Evolutionary conservation across 1,139 yeast genomes (phyloP), one percentile per base, ranked within the genome.

Genomic region (Geotrichum bryndzae): DNA sequence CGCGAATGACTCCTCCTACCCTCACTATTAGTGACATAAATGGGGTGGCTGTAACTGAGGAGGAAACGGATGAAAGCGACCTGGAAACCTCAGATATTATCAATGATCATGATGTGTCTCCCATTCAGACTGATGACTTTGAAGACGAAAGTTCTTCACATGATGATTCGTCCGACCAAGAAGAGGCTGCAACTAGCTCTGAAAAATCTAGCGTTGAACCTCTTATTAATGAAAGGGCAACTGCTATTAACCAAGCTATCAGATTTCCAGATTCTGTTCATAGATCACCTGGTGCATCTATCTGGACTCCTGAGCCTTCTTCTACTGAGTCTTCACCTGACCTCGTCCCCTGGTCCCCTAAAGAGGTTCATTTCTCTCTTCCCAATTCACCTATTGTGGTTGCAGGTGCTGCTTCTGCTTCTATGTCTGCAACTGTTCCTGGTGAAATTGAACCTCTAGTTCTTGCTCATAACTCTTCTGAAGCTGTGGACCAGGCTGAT

Each of bases 301-400:
- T 41, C 18, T 54, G 57, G 57, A 54, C 51, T 29, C 57, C 57
- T n/a, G 57, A 41, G 51, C 57, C 57, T 23, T 54, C 60, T 10
- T 53, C 60, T 6, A 52, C 35, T 15, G 60, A 58, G 23, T 58
- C 60, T 22, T 41, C 56, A 2, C 59, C 59, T 3, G 50, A 35
- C 22, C 41, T 18, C 11, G 51, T 46, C 11, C 57, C 60, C 15
- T 58, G 60, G 60, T 48, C 60, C 5, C 56, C 56, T 11, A 45
- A 51, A 18, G 60, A 53, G 22, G 50, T 15, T 41, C 58, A 46
- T 7, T 35, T 51, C n/a, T 23, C 54, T 23, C 11, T 29, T 2
- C 27, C 27, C 23, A 38, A 25, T 7, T 23, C 33, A 15, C 59
- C 59, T 35, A 38, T 22, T n/a, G 50, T 18, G 22, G 18, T 27